Percentiles rank a stretch among this genome's conserved stretches.
Conservation (phyloP, 2,329 filamentous ascomycete species). For the Waltergamsia citrina region DNA sequence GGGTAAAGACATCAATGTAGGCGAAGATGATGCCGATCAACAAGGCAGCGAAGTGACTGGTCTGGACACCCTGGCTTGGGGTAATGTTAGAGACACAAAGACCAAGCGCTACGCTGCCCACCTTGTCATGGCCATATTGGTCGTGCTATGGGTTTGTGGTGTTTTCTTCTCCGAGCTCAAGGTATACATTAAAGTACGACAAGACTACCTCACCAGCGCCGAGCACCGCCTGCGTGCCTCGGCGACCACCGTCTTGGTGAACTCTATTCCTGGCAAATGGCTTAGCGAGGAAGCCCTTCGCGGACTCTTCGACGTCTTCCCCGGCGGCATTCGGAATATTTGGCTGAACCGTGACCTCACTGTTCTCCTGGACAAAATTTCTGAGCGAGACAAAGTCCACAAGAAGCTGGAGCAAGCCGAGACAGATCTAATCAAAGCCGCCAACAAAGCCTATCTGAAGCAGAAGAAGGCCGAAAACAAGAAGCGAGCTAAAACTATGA, state of each 20-base stretch:
- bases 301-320: slow-evolving; percentile 89
- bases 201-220: slow-evolving; percentile 89
- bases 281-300: slow-evolving; percentile 71
- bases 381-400: slow-evolving; percentile 63
- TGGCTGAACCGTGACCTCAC: slow-evolving; percentile 94
- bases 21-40: slow-evolving; percentile 20
- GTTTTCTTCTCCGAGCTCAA: slow-evolving; percentile 80
- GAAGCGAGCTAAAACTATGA: slow-evolving; percentile 44
- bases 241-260: slow-evolving; percentile 90
- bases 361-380: slow-evolving; percentile 74
- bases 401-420: slow-evolving; percentile 68
- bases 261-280: slow-evolving; percentile 86
- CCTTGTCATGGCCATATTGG: slow-evolving; percentile 65
- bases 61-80: slow-evolving; percentile 77
- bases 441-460: slow-evolving; percentile 72
- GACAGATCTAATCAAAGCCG: slow-evolving; percentile 71
- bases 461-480: slow-evolving; percentile 55
- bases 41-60: slow-evolving; percentile 34
- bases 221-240: slow-evolving; percentile 90
- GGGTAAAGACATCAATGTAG: slow-evolving; percentile 41
- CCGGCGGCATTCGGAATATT: slow-evolving; percentile 87
- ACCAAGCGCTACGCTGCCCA: slow-evolving; percentile 75
- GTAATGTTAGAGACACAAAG: slow-evolving; percentile 63
- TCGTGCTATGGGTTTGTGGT: slow-evolving; percentile 76
- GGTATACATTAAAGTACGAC: slow-evolving; percentile 85